Evolutionary conservation across 129 eudicot species (phyloP).

Genomic region (Flaveria sonorensis): DNA sequence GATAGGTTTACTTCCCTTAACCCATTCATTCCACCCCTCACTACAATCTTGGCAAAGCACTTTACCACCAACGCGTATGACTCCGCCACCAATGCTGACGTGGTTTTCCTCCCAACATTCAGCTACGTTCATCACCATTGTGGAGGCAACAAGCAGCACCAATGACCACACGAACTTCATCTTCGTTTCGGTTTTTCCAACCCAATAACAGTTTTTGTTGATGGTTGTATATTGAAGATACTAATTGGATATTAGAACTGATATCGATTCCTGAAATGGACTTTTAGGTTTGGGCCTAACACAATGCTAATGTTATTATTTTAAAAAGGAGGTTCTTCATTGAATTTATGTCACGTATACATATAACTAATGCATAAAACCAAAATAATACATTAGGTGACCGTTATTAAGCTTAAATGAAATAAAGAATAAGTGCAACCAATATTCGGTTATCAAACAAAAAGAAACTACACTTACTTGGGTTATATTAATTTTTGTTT

Average conservation of each 20-base stretch:
- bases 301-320: background rate
- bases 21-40: slow-evolving; percentile 71
- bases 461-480: too few species aligned
- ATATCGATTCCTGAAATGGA: slow-evolving; percentile 38
- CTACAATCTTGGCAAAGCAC: slow-evolving; percentile 89
- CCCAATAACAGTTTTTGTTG: background rate
- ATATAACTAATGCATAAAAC: too few species aligned
- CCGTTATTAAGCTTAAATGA: too few species aligned
- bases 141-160: slow-evolving; percentile 43
- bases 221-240: slow-evolving; percentile 8
- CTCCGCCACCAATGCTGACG: background rate
- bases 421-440: too few species aligned
- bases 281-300: slow-evolving; percentile 17
- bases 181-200: background rate
- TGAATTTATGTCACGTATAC: too few species aligned
- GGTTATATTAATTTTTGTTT: too few species aligned
- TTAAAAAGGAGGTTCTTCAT: too few species aligned
- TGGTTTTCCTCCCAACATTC: slow-evolving; percentile 34
- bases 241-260: slow-evolving; percentile 11
- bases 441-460: too few species aligned
- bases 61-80: slow-evolving; percentile 66
- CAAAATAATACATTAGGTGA: too few species aligned
- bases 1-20: slow-evolving; percentile 60
- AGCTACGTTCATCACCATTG: slow-evolving; percentile 19
- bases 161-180: slow-evolving; percentile 41